A percentile compares a stretch with the other conserved stretches of the same genome.
phyloP scores from a whole-genome alignment of 129 eudicot genomes.

The Flaveria linearis region DNA sequence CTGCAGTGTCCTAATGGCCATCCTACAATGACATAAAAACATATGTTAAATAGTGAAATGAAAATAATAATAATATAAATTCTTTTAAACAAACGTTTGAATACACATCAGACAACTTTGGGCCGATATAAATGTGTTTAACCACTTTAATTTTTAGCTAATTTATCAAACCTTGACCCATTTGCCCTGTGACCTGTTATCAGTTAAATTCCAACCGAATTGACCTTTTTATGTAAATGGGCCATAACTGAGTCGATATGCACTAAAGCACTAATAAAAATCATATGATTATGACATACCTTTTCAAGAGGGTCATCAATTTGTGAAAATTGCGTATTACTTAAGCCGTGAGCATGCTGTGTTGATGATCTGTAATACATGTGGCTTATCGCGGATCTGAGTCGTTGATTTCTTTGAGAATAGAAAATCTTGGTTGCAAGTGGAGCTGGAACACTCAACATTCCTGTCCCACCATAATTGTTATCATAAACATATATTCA shows the following conservation, averaged over 20 bases:
- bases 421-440: constrained; percentile 78
- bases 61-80: not conserved
- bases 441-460: constrained; percentile 60
- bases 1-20: constrained; percentile 38
- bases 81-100: not conserved
- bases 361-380: constrained; percentile 49
- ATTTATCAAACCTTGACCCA: not conserved
- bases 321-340: constrained; percentile 36
- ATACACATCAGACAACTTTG: not conserved
- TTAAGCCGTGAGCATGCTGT: constrained; percentile 34
- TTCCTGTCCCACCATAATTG: constrained; percentile 23
- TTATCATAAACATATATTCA: constrained; percentile 8
- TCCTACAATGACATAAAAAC: constrained; percentile 39
- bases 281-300: constrained; percentile 29
- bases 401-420: constrained; percentile 64
- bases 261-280: not conserved
- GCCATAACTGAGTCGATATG: not conserved
- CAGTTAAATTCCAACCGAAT: not conserved
- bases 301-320: constrained; percentile 39
- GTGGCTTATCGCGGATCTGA: constrained; percentile 63
- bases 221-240: not conserved
- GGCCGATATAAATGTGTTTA: not conserved
- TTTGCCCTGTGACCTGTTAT: constrained; percentile 9
- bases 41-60: not conserved
- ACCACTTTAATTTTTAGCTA: not conserved